A percentile compares a stretch with the other conserved stretches of the same genome.
phyloP scores from a whole-genome alignment of 352 stramenopile species.

The Porosira glacialis region DNA sequence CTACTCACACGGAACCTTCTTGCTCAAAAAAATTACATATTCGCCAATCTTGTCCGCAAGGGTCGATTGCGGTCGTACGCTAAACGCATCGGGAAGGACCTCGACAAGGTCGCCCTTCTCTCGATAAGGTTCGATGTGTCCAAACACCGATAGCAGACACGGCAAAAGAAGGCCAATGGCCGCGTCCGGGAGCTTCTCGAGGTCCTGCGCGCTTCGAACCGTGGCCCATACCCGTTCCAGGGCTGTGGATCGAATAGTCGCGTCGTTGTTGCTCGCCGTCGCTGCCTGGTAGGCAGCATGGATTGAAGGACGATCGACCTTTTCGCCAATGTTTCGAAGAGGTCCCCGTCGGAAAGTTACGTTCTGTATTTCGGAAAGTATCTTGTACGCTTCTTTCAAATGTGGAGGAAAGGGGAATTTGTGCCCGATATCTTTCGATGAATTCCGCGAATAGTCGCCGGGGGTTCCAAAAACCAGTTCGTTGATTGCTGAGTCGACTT shows the following conservation, averaged over 20 bases:
- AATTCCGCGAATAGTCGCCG: constrained; percentile 16
- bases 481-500: constrained; percentile 27
- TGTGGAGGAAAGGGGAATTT: constrained; percentile 25
- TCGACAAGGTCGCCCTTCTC: constrained; percentile 28
- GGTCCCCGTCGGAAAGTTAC: constrained; percentile 13
- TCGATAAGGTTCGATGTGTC: constrained; percentile 9
- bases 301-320: too few relatives aligned
- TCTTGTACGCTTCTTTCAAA: constrained; percentile 17
- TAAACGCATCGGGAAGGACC: too few relatives aligned
- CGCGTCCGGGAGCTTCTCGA: constrained; percentile 14
- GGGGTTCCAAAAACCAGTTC: constrained; percentile 21
- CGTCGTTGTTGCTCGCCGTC: too few relatives aligned
- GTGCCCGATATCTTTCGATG: constrained; percentile 11
- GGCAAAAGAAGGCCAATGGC: constrained; percentile 16
- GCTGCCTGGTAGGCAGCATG: too few relatives aligned
- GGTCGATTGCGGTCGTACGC: constrained; percentile 3
- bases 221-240: constrained; percentile 26
- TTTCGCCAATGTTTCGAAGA: constrained; percentile 8
- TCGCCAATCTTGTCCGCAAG: constrained; percentile 25
- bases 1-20: constrained; percentile 12
- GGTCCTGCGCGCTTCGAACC: constrained; percentile 8
- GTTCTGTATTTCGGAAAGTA: constrained; percentile 28
- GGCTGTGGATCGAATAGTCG: constrained; percentile 19
- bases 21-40: constrained; percentile 17
- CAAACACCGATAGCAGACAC: constrained; percentile 12